A percentile compares a stretch with the other conserved stretches of the same genome.
Evolutionary conservation across 2,329 filamentous ascomycete species (phyloP).

Genomic region (Xylaria sp.): DNA sequence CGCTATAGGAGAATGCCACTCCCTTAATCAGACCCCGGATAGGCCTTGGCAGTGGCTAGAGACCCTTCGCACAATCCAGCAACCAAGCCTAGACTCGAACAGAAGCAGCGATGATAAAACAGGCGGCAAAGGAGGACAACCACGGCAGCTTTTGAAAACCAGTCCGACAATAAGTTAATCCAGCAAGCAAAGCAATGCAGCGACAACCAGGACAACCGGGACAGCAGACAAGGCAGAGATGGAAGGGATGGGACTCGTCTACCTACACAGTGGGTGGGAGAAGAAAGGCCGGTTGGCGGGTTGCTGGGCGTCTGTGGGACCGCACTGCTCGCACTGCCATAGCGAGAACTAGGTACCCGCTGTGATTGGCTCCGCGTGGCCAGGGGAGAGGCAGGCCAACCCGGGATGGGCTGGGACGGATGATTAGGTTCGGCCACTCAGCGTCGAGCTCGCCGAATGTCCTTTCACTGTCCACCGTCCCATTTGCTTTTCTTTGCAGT

Average conservation of each 20-base stretch:
- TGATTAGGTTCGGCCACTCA: conserved; percentile 41
- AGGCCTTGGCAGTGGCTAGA: conserved; percentile 19
- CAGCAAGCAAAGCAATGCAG: conserved; percentile 22
- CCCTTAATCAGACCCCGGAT: conserved; percentile 11
- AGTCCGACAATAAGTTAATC: conserved; percentile 3
- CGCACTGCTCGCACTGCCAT: conserved; percentile 3
- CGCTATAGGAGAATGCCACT: background rate
- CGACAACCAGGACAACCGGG: conserved; percentile 11
- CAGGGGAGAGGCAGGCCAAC: conserved; percentile 35
- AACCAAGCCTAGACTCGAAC: conserved; percentile 9
- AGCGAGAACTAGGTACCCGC: conserved; percentile 16
- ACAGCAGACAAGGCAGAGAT: conserved; percentile 38
- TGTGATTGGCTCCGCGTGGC: conserved; percentile 31
- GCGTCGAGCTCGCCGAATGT: conserved; percentile 27
- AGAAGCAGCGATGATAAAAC: conserved; percentile 15
- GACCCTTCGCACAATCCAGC: conserved; percentile 12
- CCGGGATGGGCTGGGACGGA: conserved; percentile 31
- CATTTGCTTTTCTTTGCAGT: conserved; percentile 16
- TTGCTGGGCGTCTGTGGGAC: conserved; percentile 27
- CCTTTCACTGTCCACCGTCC: conserved; percentile 23
- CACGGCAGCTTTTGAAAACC: conserved; percentile 9
- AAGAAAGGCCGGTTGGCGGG: conserved; percentile 29
- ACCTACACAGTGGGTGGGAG: conserved; percentile 28
- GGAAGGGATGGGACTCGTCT: conserved; percentile 33
- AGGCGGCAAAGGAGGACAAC: conserved; percentile 8